A percentile compares a stretch with the other conserved stretches of the same genome.
These are phyloP conservation scores for Lasiodiplodia gonubiensis DNA, from an alignment of 2,329 filamentous ascomycete genomes.

Conservation along the genomic window DNA sequence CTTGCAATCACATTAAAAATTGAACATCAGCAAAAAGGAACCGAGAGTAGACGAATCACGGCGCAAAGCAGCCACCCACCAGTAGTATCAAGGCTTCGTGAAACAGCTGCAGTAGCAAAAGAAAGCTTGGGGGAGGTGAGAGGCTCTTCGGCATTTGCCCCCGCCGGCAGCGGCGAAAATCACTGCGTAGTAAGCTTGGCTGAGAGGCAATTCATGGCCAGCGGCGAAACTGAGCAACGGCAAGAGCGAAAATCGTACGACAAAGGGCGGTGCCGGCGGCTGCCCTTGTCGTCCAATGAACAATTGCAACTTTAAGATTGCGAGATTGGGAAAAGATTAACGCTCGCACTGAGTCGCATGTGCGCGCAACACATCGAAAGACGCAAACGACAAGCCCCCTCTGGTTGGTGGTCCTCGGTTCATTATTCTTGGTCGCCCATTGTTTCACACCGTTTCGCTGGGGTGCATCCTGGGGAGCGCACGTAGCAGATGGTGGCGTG, in stretches of 20 bases:
- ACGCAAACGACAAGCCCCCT: background rate
- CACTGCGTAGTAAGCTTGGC: background rate
- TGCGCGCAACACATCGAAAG: background rate
- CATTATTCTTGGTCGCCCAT: constrained; percentile 2
- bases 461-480: constrained; percentile 3
- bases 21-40: background rate
- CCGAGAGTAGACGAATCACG: constrained; percentile 8
- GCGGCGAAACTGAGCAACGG: background rate
- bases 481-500: constrained; percentile 23
- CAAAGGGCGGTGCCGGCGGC: background rate
- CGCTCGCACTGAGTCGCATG: background rate
- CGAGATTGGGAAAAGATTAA: constrained; percentile 11
- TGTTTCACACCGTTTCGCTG: constrained; percentile 5
- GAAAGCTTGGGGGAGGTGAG: background rate
- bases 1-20: background rate
- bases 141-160: constrained; percentile 7
- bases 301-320: background rate
- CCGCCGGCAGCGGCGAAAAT: background rate
- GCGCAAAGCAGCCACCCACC: background rate
- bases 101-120: background rate
- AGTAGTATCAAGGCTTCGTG: too few species aligned
- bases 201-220: background rate
- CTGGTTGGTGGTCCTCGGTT: background rate
- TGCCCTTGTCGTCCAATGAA: background rate
- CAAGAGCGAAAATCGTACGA: background rate